These are phyloP conservation scores for Suillus paluster DNA, from an alignment of 768 basidiomycete genomes.

Conservation along the genomic window DNA sequence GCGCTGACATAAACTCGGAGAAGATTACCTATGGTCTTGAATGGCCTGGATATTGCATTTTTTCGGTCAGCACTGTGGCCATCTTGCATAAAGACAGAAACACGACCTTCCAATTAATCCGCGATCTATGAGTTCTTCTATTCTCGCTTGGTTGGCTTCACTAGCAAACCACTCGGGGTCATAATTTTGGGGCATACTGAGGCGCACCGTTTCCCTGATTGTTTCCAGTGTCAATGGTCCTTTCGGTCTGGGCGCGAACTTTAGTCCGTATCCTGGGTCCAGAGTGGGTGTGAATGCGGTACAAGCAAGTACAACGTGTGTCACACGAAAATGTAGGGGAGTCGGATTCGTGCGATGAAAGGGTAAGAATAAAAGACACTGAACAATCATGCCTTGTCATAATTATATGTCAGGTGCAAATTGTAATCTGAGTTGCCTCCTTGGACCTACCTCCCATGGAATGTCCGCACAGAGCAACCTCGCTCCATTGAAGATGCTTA, in stretches of 20 bases:
- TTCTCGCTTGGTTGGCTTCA: slow-evolving; percentile 30
- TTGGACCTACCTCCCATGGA: slow-evolving; percentile 53
- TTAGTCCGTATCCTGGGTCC: slow-evolving; percentile 38
- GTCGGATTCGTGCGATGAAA: slow-evolving; percentile 39
- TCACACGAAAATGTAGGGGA: slow-evolving; percentile 42
- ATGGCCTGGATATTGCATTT: slow-evolving; percentile 28
- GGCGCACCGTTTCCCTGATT: slow-evolving; percentile 35
- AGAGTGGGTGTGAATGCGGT: slow-evolving; percentile 34
- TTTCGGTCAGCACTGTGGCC: background rate
- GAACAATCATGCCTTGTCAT: slow-evolving; percentile 44
- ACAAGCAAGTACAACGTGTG: slow-evolving; percentile 45
- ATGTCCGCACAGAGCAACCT: slow-evolving; percentile 50
- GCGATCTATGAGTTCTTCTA: slow-evolving; percentile 29
- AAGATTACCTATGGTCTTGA: slow-evolving; percentile 34
- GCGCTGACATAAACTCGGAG: background rate
- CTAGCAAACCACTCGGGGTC: slow-evolving; percentile 41
- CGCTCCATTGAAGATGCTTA: slow-evolving; percentile 42
- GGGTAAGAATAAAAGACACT: slow-evolving; percentile 50
- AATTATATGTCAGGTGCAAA: background rate
- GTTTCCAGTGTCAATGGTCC: slow-evolving; percentile 31
- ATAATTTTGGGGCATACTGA: slow-evolving; percentile 34
- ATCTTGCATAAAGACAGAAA: background rate
- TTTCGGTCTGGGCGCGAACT: slow-evolving; percentile 19
- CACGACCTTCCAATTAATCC: slow-evolving; percentile 28
- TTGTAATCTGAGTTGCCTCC: background rate